phyloP scores from a whole-genome alignment of 768 basidiomycete genomes.

The Punctularia strigosozonata region DNA sequence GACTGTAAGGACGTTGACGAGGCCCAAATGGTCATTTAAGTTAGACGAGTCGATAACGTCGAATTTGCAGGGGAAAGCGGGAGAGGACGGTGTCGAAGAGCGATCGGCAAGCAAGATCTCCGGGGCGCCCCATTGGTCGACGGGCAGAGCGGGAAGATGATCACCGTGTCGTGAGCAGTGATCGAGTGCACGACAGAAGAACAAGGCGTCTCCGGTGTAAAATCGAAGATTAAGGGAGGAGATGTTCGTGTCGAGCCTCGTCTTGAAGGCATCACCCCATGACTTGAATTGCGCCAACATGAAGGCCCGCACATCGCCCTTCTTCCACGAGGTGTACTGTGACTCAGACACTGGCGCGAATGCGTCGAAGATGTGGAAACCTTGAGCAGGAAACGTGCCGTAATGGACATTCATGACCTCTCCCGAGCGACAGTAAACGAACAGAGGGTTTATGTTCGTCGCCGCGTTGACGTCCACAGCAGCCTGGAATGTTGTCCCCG shows the following conservation, averaged over 20 bases:
- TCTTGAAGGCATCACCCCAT: too few relatives aligned
- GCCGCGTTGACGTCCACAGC: neutral
- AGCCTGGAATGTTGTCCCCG: constrained; percentile 4
- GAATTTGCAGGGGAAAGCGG: constrained; percentile 9
- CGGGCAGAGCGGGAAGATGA: too few relatives aligned
- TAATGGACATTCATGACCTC: constrained; percentile 6
- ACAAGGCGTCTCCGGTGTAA: constrained; percentile 9
- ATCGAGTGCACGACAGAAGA: constrained; percentile 1
- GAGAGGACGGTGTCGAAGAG: neutral
- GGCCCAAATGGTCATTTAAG: constrained; percentile 11
- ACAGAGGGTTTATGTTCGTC: constrained; percentile 5
- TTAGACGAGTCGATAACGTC: constrained; percentile 15
- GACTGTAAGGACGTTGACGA: constrained; percentile 10
- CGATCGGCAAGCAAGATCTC: constrained; percentile 4
- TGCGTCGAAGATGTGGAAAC: constrained; percentile 8
- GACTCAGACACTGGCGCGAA: too few relatives aligned
- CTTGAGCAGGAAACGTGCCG: constrained; percentile 2
- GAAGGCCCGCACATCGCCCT: too few relatives aligned
- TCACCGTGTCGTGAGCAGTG: too few relatives aligned
- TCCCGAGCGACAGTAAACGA: constrained; percentile 5
- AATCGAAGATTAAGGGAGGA: too few relatives aligned
- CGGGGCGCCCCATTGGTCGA: constrained; percentile 5
- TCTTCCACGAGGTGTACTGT: too few relatives aligned
- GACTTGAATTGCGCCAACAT: too few relatives aligned
- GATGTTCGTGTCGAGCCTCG: too few relatives aligned